A percentile compares a stretch with the other conserved stretches of the same genome.
Conservation (phyloP, 2,329 filamentous ascomycete genomes). For the Paracorniculantispora psalliotae region DNA sequence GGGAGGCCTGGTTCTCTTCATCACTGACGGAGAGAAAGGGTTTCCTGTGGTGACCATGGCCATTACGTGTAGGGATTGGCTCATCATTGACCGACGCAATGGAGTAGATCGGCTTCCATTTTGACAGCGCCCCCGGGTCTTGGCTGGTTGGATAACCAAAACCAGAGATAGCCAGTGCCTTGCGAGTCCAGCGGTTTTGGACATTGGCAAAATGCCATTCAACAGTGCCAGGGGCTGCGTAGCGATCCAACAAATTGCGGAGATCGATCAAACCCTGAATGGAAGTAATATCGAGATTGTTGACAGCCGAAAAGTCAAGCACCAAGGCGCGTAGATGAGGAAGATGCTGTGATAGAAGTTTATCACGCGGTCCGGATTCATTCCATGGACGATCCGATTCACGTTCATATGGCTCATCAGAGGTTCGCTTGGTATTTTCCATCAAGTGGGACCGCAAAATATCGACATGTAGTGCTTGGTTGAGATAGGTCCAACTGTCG, state of each 20-base stretch:
- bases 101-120: slow-evolving; percentile 31
- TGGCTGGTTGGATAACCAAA: slow-evolving; percentile 43
- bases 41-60: not conserved
- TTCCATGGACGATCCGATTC: slow-evolving; percentile 50
- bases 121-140: slow-evolving; percentile 22
- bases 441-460: slow-evolving; percentile 35
- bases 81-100: slow-evolving; percentile 23
- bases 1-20: slow-evolving; percentile 14
- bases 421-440: slow-evolving; percentile 35
- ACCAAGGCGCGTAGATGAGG: slow-evolving; percentile 50
- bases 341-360: slow-evolving; percentile 24
- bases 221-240: slow-evolving; percentile 42
- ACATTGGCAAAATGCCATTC: slow-evolving; percentile 53
- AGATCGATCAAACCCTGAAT: slow-evolving; percentile 53
- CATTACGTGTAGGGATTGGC: not conserved
- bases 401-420: slow-evolving; percentile 31
- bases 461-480: slow-evolving; percentile 45
- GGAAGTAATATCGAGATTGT: slow-evolving; percentile 53
- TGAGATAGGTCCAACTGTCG: slow-evolving; percentile 49
- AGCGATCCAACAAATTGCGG: slow-evolving; percentile 48
- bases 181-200: slow-evolving; percentile 52
- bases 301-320: slow-evolving; percentile 54
- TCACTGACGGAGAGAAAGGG: slow-evolving; percentile 10
- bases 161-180: slow-evolving; percentile 50
- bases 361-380: slow-evolving; percentile 38